Conservation (phyloP, 306 rosid genomes). For the Malus sylvestris region DNA sequence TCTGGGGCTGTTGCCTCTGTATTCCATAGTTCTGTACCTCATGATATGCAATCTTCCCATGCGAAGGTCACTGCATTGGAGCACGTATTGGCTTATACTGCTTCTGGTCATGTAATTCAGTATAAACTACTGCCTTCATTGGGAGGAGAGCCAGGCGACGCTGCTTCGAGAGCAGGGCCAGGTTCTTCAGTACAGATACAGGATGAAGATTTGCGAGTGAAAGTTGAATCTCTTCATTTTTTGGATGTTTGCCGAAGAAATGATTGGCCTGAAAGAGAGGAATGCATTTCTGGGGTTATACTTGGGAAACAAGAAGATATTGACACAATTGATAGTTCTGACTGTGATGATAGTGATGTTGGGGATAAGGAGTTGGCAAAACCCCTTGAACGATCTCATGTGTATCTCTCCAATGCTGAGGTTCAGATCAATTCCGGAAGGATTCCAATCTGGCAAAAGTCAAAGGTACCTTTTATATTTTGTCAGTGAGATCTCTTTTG, state of each 20-base stretch:
- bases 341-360: conserved; percentile 35
- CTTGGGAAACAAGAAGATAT: conserved; percentile 36
- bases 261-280: conserved; percentile 91
- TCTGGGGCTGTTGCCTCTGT: conserved; percentile 90
- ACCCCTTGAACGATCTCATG: conserved; percentile 46
- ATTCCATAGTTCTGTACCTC: conserved; percentile 63
- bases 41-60: conserved; percentile 28
- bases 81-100: conserved; percentile 70
- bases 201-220: conserved; percentile 82
- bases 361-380: conserved; percentile 37
- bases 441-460: conserved; percentile 83
- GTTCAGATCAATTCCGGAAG: conserved; percentile 75
- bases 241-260: conserved; percentile 92
- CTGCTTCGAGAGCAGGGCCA: conserved; percentile 40
- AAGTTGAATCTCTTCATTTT: conserved; percentile 91
- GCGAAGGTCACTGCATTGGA: conserved; percentile 60
- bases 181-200: conserved; percentile 54
- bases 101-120: conserved; percentile 78
- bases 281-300: conserved; percentile 39
- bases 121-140: conserved; percentile 63
- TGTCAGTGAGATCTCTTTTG: conserved; percentile 5
- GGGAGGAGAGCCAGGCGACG: conserved; percentile 60
- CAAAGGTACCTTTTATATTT: conserved; percentile 52
- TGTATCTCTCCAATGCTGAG: conserved; percentile 77
- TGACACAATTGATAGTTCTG: conserved; percentile 45